These are phyloP conservation scores for Aaosphaeria pasadenensis DNA, from an alignment of 2,329 filamentous ascomycete species.

Conservation along the genomic window DNA sequence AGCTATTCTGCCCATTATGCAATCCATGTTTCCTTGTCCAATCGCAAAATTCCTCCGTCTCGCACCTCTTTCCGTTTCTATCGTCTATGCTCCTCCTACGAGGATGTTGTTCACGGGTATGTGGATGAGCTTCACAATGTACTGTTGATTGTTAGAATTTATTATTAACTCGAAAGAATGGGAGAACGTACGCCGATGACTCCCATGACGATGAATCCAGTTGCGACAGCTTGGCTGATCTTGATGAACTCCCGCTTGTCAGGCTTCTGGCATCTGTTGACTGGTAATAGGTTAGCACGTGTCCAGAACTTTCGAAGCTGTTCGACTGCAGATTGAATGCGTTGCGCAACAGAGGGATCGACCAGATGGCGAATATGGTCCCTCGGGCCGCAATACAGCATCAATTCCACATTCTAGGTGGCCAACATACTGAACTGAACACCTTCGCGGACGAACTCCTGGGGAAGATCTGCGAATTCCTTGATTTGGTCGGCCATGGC, in stretches of 20 bases:
- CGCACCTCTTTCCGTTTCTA: neutral
- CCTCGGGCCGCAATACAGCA: too few species aligned
- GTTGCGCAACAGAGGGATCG: too few species aligned
- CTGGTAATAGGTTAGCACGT: too few species aligned
- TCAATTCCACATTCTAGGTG: too few species aligned
- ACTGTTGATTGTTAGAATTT: neutral
- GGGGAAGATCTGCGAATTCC: constrained; percentile 60
- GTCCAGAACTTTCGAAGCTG: too few species aligned
- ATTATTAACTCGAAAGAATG: neutral
- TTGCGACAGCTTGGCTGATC: constrained; percentile 51
- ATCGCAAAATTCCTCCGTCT: neutral
- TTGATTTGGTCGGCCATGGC: constrained; percentile 50
- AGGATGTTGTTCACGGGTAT: constrained; percentile 56
- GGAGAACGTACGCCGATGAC: constrained; percentile 49
- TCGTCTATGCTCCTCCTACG: constrained; percentile 40
- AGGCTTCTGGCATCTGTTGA: constrained; percentile 50
- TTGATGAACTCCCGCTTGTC: constrained; percentile 40
- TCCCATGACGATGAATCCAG: constrained; percentile 54
- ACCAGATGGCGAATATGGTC: too few species aligned
- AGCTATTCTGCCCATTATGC: too few species aligned
- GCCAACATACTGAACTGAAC: constrained; percentile 36
- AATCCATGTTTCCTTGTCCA: neutral
- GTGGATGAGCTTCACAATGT: constrained; percentile 49
- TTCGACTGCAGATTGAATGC: too few species aligned
- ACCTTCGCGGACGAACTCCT: constrained; percentile 46